These are phyloP conservation scores for Centaurea solstitialis DNA, from an alignment of 129 eudicot species.

Conservation along the genomic window DNA sequence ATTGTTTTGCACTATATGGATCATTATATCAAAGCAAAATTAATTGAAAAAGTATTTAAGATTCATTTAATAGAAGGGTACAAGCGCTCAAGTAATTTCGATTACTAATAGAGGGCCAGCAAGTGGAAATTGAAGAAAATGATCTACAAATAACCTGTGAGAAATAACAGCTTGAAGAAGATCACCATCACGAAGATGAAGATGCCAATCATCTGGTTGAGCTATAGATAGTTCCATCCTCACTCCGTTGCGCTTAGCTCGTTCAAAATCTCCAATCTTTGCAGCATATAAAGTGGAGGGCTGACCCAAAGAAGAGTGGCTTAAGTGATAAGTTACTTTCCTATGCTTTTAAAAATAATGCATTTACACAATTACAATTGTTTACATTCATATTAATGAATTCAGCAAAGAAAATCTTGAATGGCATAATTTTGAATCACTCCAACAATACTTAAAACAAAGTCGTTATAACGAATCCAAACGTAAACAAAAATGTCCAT, in stretches of 20 bases:
- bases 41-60: neutral
- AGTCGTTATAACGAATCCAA: neutral
- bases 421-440: neutral
- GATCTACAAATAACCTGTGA: constrained; percentile 54
- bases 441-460: neutral
- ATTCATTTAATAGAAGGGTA: neutral
- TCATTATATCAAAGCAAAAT: constrained; percentile 10
- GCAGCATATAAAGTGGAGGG: constrained; percentile 33
- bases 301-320: constrained; percentile 33
- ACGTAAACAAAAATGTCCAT: neutral
- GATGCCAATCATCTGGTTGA: constrained; percentile 99
- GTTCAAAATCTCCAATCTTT: constrained; percentile 25
- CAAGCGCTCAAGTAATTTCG: neutral
- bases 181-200: constrained; percentile 98
- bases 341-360: neutral
- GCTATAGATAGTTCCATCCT: constrained; percentile 83
- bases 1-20: constrained; percentile 61
- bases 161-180: constrained; percentile 83
- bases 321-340: neutral
- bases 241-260: constrained; percentile 25
- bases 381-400: neutral
- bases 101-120: neutral
- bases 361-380: neutral
- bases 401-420: neutral
- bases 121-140: constrained; percentile 14